Conservation (phyloP, 1,284 basidiomycete species). For the Heterobasidion occidentale region DNA sequence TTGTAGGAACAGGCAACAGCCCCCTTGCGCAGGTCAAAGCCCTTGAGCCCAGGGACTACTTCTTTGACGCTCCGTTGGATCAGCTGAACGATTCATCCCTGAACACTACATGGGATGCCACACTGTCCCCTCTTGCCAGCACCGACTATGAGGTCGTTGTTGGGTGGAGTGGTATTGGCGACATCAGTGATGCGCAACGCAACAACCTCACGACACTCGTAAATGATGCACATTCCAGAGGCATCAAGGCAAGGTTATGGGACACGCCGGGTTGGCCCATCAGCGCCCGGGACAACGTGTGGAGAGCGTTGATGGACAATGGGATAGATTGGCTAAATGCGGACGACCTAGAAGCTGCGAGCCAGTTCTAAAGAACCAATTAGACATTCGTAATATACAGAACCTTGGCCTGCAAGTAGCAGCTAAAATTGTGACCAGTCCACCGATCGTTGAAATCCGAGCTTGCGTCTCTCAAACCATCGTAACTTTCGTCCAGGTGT, state of each 20-base stretch:
- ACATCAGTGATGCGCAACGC: constrained; percentile 31
- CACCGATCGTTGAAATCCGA: constrained; percentile 24
- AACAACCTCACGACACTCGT: constrained; percentile 29
- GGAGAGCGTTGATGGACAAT: constrained; percentile 31
- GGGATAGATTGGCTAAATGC: constrained; percentile 49
- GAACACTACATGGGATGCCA: constrained; percentile 26
- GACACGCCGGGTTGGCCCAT: constrained; percentile 46
- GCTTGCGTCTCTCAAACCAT: constrained; percentile 25
- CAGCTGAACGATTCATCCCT: constrained; percentile 23
- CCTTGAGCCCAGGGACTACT: constrained; percentile 38
- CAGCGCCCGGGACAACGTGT: constrained; percentile 33
- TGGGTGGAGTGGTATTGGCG: constrained; percentile 39
- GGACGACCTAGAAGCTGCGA: constrained; percentile 41
- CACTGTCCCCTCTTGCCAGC: constrained; percentile 41
- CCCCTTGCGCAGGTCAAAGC: constrained; percentile 32
- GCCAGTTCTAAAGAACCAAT: constrained; percentile 23
- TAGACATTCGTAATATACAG: background rate
- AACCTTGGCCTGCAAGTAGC: background rate
- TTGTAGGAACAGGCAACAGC: constrained; percentile 38
- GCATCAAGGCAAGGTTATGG: constrained; percentile 44
- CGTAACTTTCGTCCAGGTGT: constrained; percentile 14
- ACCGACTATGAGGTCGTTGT: constrained; percentile 38
- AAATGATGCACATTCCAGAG: constrained; percentile 34
- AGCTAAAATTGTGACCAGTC: constrained; percentile 20
- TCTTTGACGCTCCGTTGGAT: constrained; percentile 46